These are phyloP conservation scores for Dothistroma septosporum DNA, from an alignment of 2,329 filamentous ascomycete species.

Conservation along the genomic window DNA sequence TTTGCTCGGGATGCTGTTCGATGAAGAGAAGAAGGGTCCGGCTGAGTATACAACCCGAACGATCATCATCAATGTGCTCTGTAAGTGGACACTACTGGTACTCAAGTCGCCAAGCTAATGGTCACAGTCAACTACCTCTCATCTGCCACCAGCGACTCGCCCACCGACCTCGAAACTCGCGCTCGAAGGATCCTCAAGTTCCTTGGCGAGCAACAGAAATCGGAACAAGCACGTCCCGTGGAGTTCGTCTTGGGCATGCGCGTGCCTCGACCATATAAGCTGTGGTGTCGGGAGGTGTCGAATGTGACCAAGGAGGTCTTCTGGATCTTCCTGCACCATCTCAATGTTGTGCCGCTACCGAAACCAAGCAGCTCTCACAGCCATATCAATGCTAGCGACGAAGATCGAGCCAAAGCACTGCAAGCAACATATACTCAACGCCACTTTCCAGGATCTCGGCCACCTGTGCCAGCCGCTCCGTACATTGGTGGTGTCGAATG, in stretches of 20 bases:
- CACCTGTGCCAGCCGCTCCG: conserved; percentile 87
- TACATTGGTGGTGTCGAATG: conserved; percentile 97
- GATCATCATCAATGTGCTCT: conserved; percentile 83
- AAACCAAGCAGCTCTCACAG: conserved; percentile 26
- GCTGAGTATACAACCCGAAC: conserved; percentile 92
- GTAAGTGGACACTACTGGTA: conserved; percentile 28
- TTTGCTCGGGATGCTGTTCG: conserved; percentile 83
- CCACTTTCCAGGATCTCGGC: conserved; percentile 79
- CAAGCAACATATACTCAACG: conserved; percentile 51
- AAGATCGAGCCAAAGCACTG: conserved; percentile 21
- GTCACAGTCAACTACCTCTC: conserved; percentile 70
- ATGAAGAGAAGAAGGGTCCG: conserved; percentile 96
- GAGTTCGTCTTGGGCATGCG: conserved; percentile 89
- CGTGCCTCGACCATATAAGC: conserved; percentile 77
- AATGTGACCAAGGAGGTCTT: conserved; percentile 97
- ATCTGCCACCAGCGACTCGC: conserved; percentile 46
- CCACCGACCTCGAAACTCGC: conserved; percentile 52
- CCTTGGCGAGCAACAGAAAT: conserved; percentile 71
- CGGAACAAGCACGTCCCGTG: conserved; percentile 70
- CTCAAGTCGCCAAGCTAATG: conserved; percentile 9
- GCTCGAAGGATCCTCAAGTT: conserved; percentile 72
- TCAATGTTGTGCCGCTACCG: conserved; percentile 76
- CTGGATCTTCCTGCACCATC: conserved; percentile 95
- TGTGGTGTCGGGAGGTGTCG: conserved; percentile 89
- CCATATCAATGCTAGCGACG: conserved; percentile 17